These are phyloP conservation scores for Blastocystis sp. DNA, from an alignment of 352 stramenopile species.

Conservation along the genomic window DNA sequence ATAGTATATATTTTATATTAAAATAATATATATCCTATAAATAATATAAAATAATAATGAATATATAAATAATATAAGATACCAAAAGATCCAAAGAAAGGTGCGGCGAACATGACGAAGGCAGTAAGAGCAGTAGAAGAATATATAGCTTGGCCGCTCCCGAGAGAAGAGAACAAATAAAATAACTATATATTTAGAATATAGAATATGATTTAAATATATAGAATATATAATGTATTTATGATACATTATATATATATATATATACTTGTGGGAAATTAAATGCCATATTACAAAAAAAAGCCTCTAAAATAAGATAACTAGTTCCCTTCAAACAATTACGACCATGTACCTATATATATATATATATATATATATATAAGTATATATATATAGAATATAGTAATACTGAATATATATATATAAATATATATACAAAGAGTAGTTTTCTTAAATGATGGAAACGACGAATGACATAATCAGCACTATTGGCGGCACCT, in stretches of 20 bases:
- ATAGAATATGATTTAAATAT: too few relatives aligned
- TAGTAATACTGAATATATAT: too few relatives aligned
- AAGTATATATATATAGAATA: too few relatives aligned
- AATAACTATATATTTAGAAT: slow-evolving; percentile 61
- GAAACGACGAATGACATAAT: slow-evolving; percentile 96
- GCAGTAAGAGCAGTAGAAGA: slow-evolving; percentile 26
- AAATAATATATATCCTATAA: too few relatives aligned
- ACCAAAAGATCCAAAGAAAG: slow-evolving; percentile 27
- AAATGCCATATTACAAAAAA: slow-evolving; percentile 96
- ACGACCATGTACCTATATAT: slow-evolving; percentile 69
- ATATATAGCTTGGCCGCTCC: slow-evolving; percentile 54
- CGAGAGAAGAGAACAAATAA: slow-evolving; percentile 70
- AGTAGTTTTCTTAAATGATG: slow-evolving; percentile 39
- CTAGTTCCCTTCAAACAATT: slow-evolving; percentile 90
- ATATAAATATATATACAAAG: too few relatives aligned
- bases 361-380: background rate
- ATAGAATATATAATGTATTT: too few relatives aligned
- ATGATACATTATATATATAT: background rate
- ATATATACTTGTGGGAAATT: slow-evolving; percentile 50
- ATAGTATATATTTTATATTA: too few relatives aligned
- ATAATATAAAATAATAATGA: too few relatives aligned
- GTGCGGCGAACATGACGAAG: slow-evolving; percentile 21
- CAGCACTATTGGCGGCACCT: slow-evolving; percentile 83
- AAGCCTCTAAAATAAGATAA: slow-evolving; percentile 81
- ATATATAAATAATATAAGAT: too few relatives aligned